phyloP scores from a whole-genome alignment of 495 filamentous ascomycete genomes.

The Podospora fimiseda region DNA sequence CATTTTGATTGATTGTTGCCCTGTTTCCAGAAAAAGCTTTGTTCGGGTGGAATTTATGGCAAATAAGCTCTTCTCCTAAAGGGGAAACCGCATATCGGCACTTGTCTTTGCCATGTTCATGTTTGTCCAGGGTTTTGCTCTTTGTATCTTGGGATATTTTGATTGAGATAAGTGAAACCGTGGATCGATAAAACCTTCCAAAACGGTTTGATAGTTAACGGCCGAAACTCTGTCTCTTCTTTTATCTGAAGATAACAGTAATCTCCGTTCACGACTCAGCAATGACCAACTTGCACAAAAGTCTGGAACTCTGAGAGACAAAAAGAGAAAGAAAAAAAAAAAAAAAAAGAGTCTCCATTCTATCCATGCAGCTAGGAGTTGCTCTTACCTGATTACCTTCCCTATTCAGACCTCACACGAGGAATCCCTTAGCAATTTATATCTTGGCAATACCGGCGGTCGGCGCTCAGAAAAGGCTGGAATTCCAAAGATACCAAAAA shows the following conservation, averaged over 20 bases:
- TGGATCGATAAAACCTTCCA: no score
- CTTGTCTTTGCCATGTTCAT: not conserved
- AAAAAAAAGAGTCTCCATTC: slow-evolving; percentile 16
- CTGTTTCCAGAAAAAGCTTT: not conserved
- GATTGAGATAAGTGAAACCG: no score
- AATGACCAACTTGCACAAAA: no score
- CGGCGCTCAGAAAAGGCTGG: slow-evolving; percentile 6
- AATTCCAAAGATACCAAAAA: no score
- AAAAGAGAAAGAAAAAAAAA: no score
- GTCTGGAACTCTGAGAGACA: no score
- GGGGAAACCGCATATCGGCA: slow-evolving; percentile 6
- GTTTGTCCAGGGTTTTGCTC: no score
- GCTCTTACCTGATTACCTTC: slow-evolving; percentile 31
- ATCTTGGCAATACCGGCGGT: slow-evolving; percentile 12
- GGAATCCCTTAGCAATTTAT: slow-evolving; percentile 8
- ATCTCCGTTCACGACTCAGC: no score
- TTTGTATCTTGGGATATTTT: no score
- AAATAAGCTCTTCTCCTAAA: slow-evolving; percentile 8
- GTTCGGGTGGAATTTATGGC: not conserved
- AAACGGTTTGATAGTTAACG: no score
- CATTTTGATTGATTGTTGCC: not conserved
- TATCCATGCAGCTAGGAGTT: slow-evolving; percentile 28
- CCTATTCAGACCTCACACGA: slow-evolving; percentile 15
- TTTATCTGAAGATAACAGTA: no score
- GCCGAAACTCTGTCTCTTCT: no score